These are phyloP conservation scores for Citrus inodora DNA, from an alignment of 345 rosid species.

Conservation along the genomic window DNA sequence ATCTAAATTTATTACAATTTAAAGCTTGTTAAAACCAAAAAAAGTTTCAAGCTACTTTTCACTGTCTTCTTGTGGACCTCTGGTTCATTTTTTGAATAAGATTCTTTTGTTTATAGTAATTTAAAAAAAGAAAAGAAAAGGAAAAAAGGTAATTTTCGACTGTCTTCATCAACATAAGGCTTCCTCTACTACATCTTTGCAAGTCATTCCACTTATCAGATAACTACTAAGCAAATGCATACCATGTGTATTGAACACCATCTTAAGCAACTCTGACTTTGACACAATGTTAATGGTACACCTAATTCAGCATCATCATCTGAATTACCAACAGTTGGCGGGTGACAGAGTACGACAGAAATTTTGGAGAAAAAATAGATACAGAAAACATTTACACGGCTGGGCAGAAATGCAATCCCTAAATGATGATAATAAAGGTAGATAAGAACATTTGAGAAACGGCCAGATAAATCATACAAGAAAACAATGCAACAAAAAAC, in stretches of 20 bases:
- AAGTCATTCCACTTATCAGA: neutral
- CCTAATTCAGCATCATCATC: neutral
- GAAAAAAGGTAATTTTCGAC: no score
- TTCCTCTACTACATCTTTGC: neutral
- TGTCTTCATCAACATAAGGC: neutral
- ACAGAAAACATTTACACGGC: neutral
- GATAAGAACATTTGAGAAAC: neutral
- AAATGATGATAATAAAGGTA: neutral
- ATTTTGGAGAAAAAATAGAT: neutral
- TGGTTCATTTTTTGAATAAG: no score
- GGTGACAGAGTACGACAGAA: neutral
- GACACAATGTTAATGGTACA: neutral
- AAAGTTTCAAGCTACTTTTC: neutral
- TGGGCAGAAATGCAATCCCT: neutral
- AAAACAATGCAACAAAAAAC: neutral
- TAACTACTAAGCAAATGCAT: neutral
- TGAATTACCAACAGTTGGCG: neutral
- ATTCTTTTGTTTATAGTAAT: no score
- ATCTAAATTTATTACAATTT: neutral
- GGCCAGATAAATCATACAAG: neutral
- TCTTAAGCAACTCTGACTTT: neutral
- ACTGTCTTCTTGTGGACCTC: no score
- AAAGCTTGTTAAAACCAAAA: no score
- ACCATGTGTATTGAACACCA: neutral
- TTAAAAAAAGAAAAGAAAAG: no score